Evolutionary conservation across 1,284 basidiomycete species (phyloP).

Genomic region (Limonomyces culmigenus): DNA sequence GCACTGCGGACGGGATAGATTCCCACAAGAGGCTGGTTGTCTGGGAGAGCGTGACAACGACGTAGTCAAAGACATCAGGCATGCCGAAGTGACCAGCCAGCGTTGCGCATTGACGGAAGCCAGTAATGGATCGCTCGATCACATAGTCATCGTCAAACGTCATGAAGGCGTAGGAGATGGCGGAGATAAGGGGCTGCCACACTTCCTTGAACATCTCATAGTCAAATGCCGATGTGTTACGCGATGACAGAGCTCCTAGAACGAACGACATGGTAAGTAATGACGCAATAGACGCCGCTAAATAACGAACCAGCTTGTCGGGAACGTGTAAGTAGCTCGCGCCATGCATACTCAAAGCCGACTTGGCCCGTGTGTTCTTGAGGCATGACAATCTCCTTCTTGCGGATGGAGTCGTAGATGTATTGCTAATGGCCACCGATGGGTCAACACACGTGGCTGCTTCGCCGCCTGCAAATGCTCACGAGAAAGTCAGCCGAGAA

Average conservation of each 20-base stretch:
- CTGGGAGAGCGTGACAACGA: constrained; percentile 82
- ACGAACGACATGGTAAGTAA: constrained; percentile 3
- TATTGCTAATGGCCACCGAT: constrained; percentile 34
- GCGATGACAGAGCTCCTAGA: constrained; percentile 61
- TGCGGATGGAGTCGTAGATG: constrained; percentile 90
- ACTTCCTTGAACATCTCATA: constrained; percentile 82
- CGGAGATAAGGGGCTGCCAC: constrained; percentile 86
- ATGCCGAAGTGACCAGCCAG: constrained; percentile 80
- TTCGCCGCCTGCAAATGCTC: constrained; percentile 11
- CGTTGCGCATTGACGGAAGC: constrained; percentile 91
- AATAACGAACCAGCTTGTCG: constrained; percentile 50
- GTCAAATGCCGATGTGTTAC: constrained; percentile 73
- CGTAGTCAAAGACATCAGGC: constrained; percentile 93
- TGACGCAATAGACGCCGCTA: constrained; percentile 2
- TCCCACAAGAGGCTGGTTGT: constrained; percentile 76
- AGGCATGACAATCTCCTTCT: constrained; percentile 92
- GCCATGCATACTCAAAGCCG: constrained; percentile 99
- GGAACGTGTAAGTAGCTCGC: constrained; percentile 77
- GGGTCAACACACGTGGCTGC: constrained; percentile 1
- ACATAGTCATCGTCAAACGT: constrained; percentile 94
- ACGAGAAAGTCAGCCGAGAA: constrained; percentile 83
- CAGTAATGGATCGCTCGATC: constrained; percentile 87
- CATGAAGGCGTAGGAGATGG: constrained; percentile 87
- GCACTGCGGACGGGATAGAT: constrained; percentile 50
- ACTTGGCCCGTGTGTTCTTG: constrained; percentile 95